Percentiles rank a stretch among this genome's conserved stretches.
phyloP scores from a whole-genome alignment of 2,329 filamentous ascomycete genomes.

The Claviceps quebecensis region DNA sequence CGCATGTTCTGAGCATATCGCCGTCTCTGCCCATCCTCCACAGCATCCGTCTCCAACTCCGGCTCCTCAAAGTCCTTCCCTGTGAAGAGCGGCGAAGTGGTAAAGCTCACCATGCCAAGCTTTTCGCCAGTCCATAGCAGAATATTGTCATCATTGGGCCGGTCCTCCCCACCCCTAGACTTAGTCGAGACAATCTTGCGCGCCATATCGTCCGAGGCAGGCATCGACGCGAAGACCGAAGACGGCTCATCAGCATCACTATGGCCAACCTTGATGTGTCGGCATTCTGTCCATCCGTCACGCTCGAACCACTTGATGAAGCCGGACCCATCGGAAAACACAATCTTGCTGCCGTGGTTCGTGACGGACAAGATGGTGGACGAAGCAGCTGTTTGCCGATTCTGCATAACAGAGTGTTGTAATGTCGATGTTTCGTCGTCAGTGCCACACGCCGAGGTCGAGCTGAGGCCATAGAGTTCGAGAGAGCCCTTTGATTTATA shows the following conservation, averaged over 20 bases:
- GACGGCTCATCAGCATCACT: constrained; percentile 31
- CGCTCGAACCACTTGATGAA: constrained; percentile 83
- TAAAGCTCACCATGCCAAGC: constrained; percentile 58
- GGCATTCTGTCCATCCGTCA: constrained; percentile 54
- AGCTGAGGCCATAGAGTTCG: constrained; percentile 61
- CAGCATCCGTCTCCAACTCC: constrained; percentile 27
- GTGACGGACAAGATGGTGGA: constrained; percentile 72
- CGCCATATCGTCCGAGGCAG: constrained; percentile 55
- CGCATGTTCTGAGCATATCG: constrained; percentile 60
- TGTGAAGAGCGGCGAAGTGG: constrained; percentile 33
- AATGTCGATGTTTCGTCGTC: constrained; percentile 12
- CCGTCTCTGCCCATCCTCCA: constrained; percentile 39
- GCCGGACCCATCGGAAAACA: constrained; percentile 72
- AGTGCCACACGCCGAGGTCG: constrained; percentile 13
- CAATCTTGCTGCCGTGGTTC: constrained; percentile 68
- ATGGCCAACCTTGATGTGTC: constrained; percentile 40
- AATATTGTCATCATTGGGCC: constrained; percentile 49
- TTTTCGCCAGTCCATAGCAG: constrained; percentile 81
- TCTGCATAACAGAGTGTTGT: constrained; percentile 47
- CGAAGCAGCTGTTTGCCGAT: constrained; percentile 68
- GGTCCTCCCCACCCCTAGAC: constrained; percentile 18
- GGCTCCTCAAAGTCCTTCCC: constrained; percentile 37
- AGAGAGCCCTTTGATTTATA: constrained; percentile 86
- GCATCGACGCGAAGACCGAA: constrained; percentile 35
- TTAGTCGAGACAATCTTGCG: constrained; percentile 61